phyloP scores from a whole-genome alignment of 2,329 filamentous ascomycete species.

The Claviceps digitariae region DNA sequence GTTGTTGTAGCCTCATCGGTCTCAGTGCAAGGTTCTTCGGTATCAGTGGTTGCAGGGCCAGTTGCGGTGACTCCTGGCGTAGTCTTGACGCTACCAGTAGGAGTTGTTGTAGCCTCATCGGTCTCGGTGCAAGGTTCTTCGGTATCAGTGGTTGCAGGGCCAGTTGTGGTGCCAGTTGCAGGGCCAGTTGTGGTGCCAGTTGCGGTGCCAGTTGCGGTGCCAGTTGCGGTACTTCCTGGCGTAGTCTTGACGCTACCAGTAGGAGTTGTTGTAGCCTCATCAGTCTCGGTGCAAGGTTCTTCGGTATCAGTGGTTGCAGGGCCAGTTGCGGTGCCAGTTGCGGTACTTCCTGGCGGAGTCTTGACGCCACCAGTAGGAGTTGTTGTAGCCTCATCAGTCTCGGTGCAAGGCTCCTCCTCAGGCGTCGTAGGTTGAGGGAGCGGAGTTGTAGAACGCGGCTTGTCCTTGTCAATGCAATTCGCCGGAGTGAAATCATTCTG shows the following conservation, averaged over 20 bases:
- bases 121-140: neutral
- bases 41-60: too few species aligned
- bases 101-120: neutral
- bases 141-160: neutral
- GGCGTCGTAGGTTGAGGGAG: neutral
- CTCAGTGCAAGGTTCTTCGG: neutral
- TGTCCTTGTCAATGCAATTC: slow-evolving; percentile 3
- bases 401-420: neutral
- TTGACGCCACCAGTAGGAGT: neutral
- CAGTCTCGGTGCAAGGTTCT: neutral
- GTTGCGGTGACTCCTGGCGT: neutral
- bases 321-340: too few species aligned
- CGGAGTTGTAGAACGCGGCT: neutral
- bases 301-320: neutral
- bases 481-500: slow-evolving; percentile 1
- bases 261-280: neutral
- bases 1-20: neutral
- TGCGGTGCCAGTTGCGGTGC: neutral
- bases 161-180: too few species aligned
- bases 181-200: too few species aligned
- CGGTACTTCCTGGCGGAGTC: too few species aligned
- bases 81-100: neutral
- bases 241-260: too few species aligned
- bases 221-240: neutral
- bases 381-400: neutral